Evolutionary conservation across 2,329 filamentous ascomycete species (phyloP), one percentile per base, ranked within the genome.

Genomic region (Cladosporium sp.): DNA sequence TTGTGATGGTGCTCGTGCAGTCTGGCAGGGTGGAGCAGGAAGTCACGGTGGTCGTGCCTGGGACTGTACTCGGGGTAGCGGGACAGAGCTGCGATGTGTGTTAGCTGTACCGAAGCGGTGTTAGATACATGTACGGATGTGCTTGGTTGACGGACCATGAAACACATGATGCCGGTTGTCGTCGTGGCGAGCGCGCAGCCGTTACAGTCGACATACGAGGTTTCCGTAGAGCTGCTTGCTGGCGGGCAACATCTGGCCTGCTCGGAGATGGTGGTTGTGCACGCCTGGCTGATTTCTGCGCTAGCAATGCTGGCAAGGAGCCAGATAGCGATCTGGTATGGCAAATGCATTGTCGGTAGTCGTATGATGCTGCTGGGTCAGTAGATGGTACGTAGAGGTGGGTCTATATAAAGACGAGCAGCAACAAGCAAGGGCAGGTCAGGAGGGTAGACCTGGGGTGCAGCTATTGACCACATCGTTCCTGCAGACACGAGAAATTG

Each of bases 181-280:
- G 43, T 38, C 6, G 51, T 43, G 13, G 19, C 19, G 1, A 51
- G 19, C 2, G 34, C n/a, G 34, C 54, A 55, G 47, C 51, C 47
- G 2, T 22, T 17, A 30, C 53, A 55, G 43, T 53, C 36, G 30
- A 40, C 36, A 36, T 51, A 51, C 6, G 47, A 32, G 9, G 47
- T 51, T 27, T 27, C 29, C 4, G 47, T 53, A 18, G 43, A 19
- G 15, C 39, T 27, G 19, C 39, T 29, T 11, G 40, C 19, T 8
- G 42, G 29, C 5, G 32, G 27, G 24, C 54, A 53, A 47, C 54
- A 55, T 12, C 19, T n/a, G 29, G 30, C 13, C 7, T 19, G 12
- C 22, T 44, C 13, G 7, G 39, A n/a, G 18, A 47, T 20, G n/a
- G 43, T 39, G 8, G 47, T 45, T 7, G 40, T 42, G 24, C 47